Conservation (phyloP, 345 rosid genomes). For the Isatis tinctoria region DNA sequence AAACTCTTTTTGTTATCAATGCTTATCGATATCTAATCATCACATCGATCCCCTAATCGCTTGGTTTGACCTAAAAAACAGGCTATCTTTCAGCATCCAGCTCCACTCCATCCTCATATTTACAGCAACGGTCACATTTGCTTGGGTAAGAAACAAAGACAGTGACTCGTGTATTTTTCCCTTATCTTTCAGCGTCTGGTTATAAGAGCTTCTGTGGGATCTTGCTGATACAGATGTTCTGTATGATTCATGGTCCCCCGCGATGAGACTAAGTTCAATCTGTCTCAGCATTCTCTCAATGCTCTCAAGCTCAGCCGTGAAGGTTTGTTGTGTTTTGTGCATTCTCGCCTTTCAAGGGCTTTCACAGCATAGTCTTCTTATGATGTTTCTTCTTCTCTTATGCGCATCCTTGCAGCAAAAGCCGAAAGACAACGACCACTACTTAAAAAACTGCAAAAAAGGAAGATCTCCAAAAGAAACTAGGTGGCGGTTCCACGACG, state of each 20-base stretch:
- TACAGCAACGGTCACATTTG: slow-evolving; percentile 99
- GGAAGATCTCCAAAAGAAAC: slow-evolving; percentile 98
- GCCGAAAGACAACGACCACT: slow-evolving; percentile 93
- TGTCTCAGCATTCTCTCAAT: slow-evolving; percentile 98
- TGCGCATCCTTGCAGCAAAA: slow-evolving; percentile 60
- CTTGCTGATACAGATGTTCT: slow-evolving; percentile 53
- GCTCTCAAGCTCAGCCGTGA: slow-evolving; percentile 92
- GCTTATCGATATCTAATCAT: too few relatives aligned
- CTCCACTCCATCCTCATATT: slow-evolving; percentile 93
- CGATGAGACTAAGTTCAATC: slow-evolving; percentile 93
- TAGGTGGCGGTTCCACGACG: slow-evolving; percentile 98
- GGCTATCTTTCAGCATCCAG: slow-evolving; percentile 89
- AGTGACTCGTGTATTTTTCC: background rate
- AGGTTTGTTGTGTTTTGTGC: slow-evolving; percentile 43
- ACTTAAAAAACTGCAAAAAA: slow-evolving; percentile 89
- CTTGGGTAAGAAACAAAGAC: slow-evolving; percentile 54
- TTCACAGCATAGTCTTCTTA: background rate
- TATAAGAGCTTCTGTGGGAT: background rate
- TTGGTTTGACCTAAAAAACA: background rate
- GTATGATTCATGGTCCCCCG: slow-evolving; percentile 98
- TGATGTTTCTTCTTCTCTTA: background rate
- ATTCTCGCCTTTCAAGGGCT: background rate
- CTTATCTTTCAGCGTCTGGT: background rate
- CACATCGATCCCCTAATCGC: too few relatives aligned
- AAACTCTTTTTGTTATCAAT: too few relatives aligned